Percentiles rank a stretch among this genome's conserved stretches.
These are phyloP conservation scores for Herpetomonas samuelpessoai DNA, from an alignment of 208 protist species.

Conservation along the genomic window DNA sequence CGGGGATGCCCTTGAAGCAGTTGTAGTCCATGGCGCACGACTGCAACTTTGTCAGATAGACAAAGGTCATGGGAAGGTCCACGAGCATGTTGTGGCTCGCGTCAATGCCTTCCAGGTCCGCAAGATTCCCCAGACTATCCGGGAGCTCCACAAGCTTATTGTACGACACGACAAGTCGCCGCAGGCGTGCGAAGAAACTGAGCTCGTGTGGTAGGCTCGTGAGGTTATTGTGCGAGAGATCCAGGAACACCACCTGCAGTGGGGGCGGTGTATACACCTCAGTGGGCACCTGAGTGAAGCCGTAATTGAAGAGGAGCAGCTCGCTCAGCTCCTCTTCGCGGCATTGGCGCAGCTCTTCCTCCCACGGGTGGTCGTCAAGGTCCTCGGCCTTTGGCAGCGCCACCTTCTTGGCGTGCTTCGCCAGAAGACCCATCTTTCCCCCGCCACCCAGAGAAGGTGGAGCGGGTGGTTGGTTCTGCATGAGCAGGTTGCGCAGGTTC, in stretches of 20 bases:
- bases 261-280: slow-evolving; percentile 75
- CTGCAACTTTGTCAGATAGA: slow-evolving; percentile 46
- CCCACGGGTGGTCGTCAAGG: slow-evolving; percentile 64
- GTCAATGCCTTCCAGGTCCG: slow-evolving; percentile 64
- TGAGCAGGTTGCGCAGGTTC: neutral
- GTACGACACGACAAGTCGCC: slow-evolving; percentile 69
- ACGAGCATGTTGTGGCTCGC: slow-evolving; percentile 75
- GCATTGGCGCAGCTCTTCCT: slow-evolving; percentile 70
- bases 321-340: slow-evolving; percentile 37
- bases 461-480: neutral
- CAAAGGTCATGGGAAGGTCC: slow-evolving; percentile 66
- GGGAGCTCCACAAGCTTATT: slow-evolving; percentile 78
- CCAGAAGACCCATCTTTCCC: slow-evolving; percentile 16
- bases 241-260: slow-evolving; percentile 57
- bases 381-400: slow-evolving; percentile 67
- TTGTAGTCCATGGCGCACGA: slow-evolving; percentile 84
- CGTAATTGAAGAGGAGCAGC: slow-evolving; percentile 71
- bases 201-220: slow-evolving; percentile 65
- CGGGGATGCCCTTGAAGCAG: slow-evolving; percentile 65
- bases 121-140: slow-evolving; percentile 62
- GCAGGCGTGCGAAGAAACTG: slow-evolving; percentile 58
- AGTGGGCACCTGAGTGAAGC: slow-evolving; percentile 50
- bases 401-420: slow-evolving; percentile 29
- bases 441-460: neutral
- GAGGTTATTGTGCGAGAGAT: slow-evolving; percentile 74